A percentile compares a stretch with the other conserved stretches of the same genome.
Conservation (phyloP, 495 filamentous ascomycete species). For the Friedmanniomyces simplex region DNA sequence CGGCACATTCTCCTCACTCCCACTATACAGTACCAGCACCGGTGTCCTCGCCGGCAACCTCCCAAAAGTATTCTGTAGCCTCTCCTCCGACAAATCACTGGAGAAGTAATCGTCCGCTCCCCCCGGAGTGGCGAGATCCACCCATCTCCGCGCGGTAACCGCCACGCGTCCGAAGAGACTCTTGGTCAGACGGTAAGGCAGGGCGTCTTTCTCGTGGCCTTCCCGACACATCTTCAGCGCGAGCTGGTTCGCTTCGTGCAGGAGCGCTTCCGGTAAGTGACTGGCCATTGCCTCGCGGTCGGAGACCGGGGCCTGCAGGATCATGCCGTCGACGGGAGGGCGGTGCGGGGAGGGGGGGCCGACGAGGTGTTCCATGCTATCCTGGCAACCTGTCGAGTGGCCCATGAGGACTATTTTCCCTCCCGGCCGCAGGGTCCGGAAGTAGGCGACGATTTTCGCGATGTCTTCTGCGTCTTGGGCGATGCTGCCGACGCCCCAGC, state of each 20-base stretch:
- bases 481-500: constrained; percentile 63
- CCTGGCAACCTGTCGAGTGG: constrained; percentile 81
- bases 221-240: constrained; percentile 45
- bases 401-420: constrained; percentile 75
- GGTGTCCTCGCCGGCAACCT: constrained; percentile 42
- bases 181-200: constrained; percentile 44
- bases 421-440: constrained; percentile 35
- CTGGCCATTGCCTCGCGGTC: constrained; percentile 59
- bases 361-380: constrained; percentile 64
- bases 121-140: constrained; percentile 49
- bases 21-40: constrained; percentile 58
- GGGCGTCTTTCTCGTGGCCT: constrained; percentile 45
- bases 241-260: constrained; percentile 41
- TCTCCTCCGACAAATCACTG: constrained; percentile 56
- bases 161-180: constrained; percentile 42
- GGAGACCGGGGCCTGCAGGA: constrained; percentile 71
- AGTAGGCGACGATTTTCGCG: constrained; percentile 57
- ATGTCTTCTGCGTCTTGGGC: constrained; percentile 65
- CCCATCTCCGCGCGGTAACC: constrained; percentile 58
- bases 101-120: constrained; percentile 87
- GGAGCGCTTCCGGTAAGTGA: constrained; percentile 32
- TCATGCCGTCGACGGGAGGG: constrained; percentile 52
- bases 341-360: constrained; percentile 4
- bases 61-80: constrained; percentile 56
- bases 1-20: constrained; percentile 61